Conservation (phyloP, 2,329 filamentous ascomycete species). For the Rhynchosporium secalis region DNA sequence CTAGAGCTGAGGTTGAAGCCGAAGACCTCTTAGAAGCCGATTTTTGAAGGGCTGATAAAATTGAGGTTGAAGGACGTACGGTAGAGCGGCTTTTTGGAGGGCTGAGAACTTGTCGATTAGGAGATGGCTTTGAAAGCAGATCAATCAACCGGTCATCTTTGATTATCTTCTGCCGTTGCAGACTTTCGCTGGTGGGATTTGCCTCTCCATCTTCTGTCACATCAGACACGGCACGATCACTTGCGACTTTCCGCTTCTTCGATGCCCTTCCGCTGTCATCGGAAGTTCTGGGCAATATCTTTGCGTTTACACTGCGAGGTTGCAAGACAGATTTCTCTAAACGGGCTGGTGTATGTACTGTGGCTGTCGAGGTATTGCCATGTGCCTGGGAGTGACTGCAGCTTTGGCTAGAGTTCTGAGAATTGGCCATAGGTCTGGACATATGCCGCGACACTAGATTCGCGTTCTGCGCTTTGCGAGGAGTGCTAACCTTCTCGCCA, state of each 20-base stretch:
- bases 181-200: not conserved
- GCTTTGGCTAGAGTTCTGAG: not conserved
- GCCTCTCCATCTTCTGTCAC: slow-evolving; percentile 36
- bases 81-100: slow-evolving; percentile 2
- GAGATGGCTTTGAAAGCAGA: slow-evolving; percentile 32
- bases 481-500: slow-evolving; percentile 40
- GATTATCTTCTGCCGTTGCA: slow-evolving; percentile 2
- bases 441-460: slow-evolving; percentile 14
- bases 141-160: slow-evolving; percentile 19
- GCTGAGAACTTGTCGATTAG: slow-evolving; percentile 26
- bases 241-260: slow-evolving; percentile 27
- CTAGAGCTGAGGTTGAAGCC: not conserved
- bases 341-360: not conserved
- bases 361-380: not conserved
- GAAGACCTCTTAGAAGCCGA: not conserved
- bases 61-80: not conserved
- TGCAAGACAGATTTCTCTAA: slow-evolving; percentile 27
- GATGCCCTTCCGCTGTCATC: slow-evolving; percentile 13
- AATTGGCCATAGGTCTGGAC: not conserved
- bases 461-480: slow-evolving; percentile 36
- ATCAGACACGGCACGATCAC: slow-evolving; percentile 23
- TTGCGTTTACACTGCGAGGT: slow-evolving; percentile 34
- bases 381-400: slow-evolving; percentile 7
- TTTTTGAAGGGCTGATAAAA: not conserved
- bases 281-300: slow-evolving; percentile 32